A percentile compares a stretch with the other conserved stretches of the same genome.
Evolutionary conservation across 2,329 filamentous ascomycete genomes (phyloP).

Genomic region (Davidsoniella australis): DNA sequence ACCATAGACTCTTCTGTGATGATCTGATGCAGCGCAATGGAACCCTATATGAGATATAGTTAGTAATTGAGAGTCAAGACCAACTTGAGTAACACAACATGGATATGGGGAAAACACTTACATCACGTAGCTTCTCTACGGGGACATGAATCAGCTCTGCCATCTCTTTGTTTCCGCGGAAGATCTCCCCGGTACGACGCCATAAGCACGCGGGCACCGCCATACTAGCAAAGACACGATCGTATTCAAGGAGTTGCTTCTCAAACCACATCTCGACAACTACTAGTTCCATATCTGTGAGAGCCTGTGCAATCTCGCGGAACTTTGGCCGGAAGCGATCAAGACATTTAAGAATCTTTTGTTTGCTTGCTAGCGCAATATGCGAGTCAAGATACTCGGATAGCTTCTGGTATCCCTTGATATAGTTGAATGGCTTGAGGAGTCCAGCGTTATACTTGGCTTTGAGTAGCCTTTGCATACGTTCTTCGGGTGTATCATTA

Average conservation of each 20-base stretch:
- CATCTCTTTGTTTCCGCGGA: slow-evolving; percentile 96
- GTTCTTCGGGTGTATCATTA: slow-evolving; percentile 64
- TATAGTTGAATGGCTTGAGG: slow-evolving; percentile 94
- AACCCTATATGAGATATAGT: slow-evolving; percentile 45
- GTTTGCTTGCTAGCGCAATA: slow-evolving; percentile 63
- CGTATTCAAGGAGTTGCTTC: slow-evolving; percentile 88
- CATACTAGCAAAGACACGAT: slow-evolving; percentile 97
- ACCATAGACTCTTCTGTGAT: slow-evolving; percentile 89
- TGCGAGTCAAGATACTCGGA: slow-evolving; percentile 85
- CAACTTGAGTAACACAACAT: neutral
- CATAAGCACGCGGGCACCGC: slow-evolving; percentile 95
- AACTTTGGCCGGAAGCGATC: slow-evolving; percentile 93
- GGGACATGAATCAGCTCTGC: slow-evolving; percentile 87
- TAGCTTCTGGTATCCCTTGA: slow-evolving; percentile 82
- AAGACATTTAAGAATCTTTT: slow-evolving; percentile 81
- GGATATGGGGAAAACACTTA: slow-evolving; percentile 30
- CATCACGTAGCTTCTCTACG: slow-evolving; percentile 78
- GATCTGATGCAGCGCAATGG: slow-evolving; percentile 88
- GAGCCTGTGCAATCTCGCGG: slow-evolving; percentile 75
- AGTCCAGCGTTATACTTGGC: slow-evolving; percentile 94
- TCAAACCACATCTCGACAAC: slow-evolving; percentile 99
- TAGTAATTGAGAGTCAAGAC: neutral
- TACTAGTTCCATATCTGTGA: slow-evolving; percentile 88
- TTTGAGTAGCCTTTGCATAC: slow-evolving; percentile 84
- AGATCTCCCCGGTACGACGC: slow-evolving; percentile 92